Conservation (phyloP, 305 asterid genomes). For the Nicotiana rustica region DNA sequence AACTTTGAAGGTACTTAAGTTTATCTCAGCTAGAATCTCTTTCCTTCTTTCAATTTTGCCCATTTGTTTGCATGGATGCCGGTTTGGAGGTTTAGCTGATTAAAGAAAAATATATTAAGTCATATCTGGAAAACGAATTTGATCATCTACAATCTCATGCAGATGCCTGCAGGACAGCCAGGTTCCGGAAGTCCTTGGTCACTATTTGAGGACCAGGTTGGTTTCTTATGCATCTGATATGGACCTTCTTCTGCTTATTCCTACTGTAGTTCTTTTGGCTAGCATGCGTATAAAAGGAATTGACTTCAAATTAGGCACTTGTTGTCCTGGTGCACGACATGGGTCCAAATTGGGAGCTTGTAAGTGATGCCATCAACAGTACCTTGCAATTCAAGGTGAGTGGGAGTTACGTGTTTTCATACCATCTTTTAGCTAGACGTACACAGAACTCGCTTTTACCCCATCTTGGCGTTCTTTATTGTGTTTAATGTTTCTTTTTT, state of each 20-base stretch:
- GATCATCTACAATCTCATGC: constrained; percentile 43
- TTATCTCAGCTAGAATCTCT: constrained; percentile 18
- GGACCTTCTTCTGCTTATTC: constrained; percentile 29
- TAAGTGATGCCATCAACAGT: constrained; percentile 80
- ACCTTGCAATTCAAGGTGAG: constrained; percentile 78
- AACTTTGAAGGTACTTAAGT: constrained; percentile 58
- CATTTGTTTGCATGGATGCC: constrained; percentile 27
- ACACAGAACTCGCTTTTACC: constrained; percentile 33
- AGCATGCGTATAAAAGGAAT: constrained; percentile 15
- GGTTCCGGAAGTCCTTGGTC: constrained; percentile 81
- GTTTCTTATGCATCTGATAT: constrained; percentile 34
- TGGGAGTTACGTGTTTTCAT: constrained; percentile 16
- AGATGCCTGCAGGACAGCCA: constrained; percentile 64
- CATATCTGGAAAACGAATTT: constrained; percentile 33
- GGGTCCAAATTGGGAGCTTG: constrained; percentile 94
- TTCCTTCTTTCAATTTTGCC: constrained; percentile 30
- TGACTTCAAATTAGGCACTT: constrained; percentile 59
- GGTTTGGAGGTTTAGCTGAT: constrained; percentile 6
- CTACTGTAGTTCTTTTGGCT: constrained; percentile 20
- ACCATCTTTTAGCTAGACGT: constrained; percentile 26
- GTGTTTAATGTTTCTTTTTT: constrained; percentile 16
- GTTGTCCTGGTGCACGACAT: constrained; percentile 84
- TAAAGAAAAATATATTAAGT: neutral
- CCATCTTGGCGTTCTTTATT: constrained; percentile 22
- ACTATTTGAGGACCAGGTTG: constrained; percentile 83